These are phyloP conservation scores for Phyllosticta capitalensis DNA, from an alignment of 2,329 filamentous ascomycete species.

Conservation along the genomic window DNA sequence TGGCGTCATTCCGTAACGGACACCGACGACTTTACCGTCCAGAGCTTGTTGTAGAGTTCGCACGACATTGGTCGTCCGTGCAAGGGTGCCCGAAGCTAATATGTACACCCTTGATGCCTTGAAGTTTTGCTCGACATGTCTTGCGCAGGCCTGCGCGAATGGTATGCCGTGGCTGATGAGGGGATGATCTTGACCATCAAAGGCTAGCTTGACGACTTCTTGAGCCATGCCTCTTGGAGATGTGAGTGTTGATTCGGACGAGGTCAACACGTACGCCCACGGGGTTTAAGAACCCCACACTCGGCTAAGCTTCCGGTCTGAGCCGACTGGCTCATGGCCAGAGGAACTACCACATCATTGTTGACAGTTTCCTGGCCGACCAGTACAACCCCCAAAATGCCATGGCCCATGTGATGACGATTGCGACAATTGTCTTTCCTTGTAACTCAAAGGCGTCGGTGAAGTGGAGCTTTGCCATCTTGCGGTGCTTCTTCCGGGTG, in stretches of 20 bases:
- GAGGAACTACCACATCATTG: conserved; percentile 3
- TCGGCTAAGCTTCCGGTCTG: neutral
- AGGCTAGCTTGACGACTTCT: conserved; percentile 6
- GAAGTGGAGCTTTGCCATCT: conserved; percentile 53
- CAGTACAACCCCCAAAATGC: conserved; percentile 22
- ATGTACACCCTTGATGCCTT: conserved; percentile 40
- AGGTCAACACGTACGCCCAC: neutral
- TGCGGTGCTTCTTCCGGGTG: conserved; percentile 36
- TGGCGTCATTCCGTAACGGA: conserved; percentile 42
- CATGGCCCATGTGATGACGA: conserved; percentile 35
- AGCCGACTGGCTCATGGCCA: neutral
- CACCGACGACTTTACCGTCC: conserved; percentile 35
- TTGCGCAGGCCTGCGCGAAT: conserved; percentile 36
- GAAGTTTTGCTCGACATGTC: conserved; percentile 38
- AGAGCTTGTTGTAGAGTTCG: conserved; percentile 33
- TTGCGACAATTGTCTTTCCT: conserved; percentile 41
- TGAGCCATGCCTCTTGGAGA: neutral
- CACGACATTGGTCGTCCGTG: conserved; percentile 38
- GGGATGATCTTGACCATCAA: conserved; percentile 20
- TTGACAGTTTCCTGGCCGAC: conserved; percentile 9
- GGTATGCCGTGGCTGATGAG: conserved; percentile 39
- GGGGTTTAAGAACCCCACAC: neutral
- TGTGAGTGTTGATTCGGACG: neutral
- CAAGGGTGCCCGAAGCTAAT: conserved; percentile 42
- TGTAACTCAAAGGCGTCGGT: conserved; percentile 55